Evolutionary conservation across 2,329 filamentous ascomycete genomes (phyloP).

Genomic region (Xylaria sp.): DNA sequence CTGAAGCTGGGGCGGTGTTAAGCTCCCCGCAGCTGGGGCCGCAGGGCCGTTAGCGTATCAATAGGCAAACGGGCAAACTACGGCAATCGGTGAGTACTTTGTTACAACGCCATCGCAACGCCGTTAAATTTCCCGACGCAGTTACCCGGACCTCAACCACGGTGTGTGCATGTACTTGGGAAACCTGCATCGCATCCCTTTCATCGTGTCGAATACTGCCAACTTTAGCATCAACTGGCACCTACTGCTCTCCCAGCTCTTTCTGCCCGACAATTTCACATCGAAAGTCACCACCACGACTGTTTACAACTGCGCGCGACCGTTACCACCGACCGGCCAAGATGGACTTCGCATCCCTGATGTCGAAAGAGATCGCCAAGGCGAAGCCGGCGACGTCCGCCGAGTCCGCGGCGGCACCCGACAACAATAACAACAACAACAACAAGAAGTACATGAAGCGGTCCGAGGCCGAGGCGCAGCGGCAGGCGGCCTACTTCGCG

Average conservation of each 20-base stretch:
- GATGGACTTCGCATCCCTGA: constrained; percentile 96
- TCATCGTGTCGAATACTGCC: not conserved
- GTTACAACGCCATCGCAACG: not conserved
- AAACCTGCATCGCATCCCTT: not conserved
- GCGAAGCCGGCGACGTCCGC: constrained; percentile 54
- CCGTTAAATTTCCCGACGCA: not conserved
- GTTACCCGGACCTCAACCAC: not conserved
- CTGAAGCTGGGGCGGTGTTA: no score
- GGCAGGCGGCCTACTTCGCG: constrained; percentile 76
- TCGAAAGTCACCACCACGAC: not conserved
- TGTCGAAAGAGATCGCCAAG: constrained; percentile 91
- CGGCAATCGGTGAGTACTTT: no score
- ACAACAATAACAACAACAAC: no score
- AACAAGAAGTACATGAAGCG: constrained; percentile 85
- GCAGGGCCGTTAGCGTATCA: no score
- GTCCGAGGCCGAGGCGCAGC: constrained; percentile 81
- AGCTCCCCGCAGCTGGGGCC: no score
- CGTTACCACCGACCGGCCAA: constrained; percentile 29
- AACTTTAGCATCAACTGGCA: not conserved
- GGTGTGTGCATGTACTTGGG: no score
- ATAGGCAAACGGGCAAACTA: no score
- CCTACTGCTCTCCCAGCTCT: not conserved
- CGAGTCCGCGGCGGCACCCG: constrained; percentile 24
- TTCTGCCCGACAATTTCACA: not conserved
- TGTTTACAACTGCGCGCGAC: not conserved